Percentiles rank a stretch among this genome's conserved stretches.
These are phyloP conservation scores for Paraphoma sp. DNA, from an alignment of 2,329 filamentous ascomycete species.

Conservation along the genomic window DNA sequence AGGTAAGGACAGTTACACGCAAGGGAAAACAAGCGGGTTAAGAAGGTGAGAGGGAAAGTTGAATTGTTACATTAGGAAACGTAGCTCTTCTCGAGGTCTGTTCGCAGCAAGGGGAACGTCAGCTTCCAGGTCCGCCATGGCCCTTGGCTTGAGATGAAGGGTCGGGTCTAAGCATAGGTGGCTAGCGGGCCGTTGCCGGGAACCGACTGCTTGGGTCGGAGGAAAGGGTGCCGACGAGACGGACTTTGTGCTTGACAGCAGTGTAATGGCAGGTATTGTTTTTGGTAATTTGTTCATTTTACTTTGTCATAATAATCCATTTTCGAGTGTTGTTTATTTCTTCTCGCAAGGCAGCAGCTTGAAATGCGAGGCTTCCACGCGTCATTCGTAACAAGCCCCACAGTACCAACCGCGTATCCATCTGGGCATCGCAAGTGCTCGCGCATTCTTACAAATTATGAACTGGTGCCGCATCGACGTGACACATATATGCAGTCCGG, in stretches of 20 bases:
- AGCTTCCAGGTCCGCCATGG: conserved; percentile 7
- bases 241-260: not conserved
- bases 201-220: conserved; percentile 11
- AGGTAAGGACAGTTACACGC: not conserved
- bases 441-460: not conserved
- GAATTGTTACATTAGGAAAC: not conserved
- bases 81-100: not conserved
- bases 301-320: not conserved
- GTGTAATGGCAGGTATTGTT: not conserved
- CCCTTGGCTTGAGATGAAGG: conserved; percentile 14
- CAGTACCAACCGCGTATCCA: not conserved
- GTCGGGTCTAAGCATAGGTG: not conserved
- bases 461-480: no score
- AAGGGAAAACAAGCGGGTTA: not conserved
- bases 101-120: conserved; percentile 9
- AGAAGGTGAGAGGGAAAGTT: not conserved
- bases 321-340: not conserved
- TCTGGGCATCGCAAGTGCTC: not conserved
- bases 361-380: not conserved
- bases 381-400: not conserved
- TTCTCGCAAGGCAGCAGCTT: not conserved
- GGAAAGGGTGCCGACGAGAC: conserved; percentile 5
- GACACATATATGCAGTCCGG: no score
- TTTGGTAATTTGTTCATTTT: not conserved
- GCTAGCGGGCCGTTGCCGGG: conserved; percentile 9